Conservation (phyloP, 495 filamentous ascomycete genomes). For the Stereocaulon alpinum region DNA sequence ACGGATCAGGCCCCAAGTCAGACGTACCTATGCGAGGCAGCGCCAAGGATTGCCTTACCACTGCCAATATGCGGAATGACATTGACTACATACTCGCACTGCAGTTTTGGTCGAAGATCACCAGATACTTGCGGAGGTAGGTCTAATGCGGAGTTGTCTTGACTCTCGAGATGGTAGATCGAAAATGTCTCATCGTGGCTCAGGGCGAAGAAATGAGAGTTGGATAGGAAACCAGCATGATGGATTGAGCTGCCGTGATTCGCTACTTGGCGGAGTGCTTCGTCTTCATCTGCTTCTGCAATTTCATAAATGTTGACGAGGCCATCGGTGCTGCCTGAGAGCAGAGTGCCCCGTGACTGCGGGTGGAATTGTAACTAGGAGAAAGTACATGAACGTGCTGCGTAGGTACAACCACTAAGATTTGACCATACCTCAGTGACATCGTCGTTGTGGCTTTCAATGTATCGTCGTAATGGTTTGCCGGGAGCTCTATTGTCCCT, state of each 20-base stretch:
- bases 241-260: constrained; percentile 80
- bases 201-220: constrained; percentile 58
- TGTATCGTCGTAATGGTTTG: constrained; percentile 49
- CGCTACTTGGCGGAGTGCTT: constrained; percentile 73
- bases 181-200: constrained; percentile 76
- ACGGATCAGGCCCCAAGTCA: background rate
- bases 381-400: background rate
- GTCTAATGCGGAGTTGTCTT: constrained; percentile 30
- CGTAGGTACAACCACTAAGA: background rate
- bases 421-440: constrained; percentile 56
- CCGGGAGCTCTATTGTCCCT: constrained; percentile 59
- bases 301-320: constrained; percentile 79
- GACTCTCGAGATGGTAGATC: constrained; percentile 57
- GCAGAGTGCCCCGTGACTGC: constrained; percentile 57
- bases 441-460: constrained; percentile 87
- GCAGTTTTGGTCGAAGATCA: constrained; percentile 59
- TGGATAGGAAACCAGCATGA: constrained; percentile 67
- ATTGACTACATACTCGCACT: constrained; percentile 76
- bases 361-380: constrained; percentile 64
- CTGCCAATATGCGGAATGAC: constrained; percentile 45
- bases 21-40: constrained; percentile 47
- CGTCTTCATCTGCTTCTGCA: constrained; percentile 67
- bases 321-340: constrained; percentile 88
- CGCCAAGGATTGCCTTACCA: constrained; percentile 40
- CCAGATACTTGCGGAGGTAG: constrained; percentile 53